These are phyloP conservation scores for Myxozyma melibiosi DNA, from an alignment of 805 yeast species.

Conservation along the genomic window DNA sequence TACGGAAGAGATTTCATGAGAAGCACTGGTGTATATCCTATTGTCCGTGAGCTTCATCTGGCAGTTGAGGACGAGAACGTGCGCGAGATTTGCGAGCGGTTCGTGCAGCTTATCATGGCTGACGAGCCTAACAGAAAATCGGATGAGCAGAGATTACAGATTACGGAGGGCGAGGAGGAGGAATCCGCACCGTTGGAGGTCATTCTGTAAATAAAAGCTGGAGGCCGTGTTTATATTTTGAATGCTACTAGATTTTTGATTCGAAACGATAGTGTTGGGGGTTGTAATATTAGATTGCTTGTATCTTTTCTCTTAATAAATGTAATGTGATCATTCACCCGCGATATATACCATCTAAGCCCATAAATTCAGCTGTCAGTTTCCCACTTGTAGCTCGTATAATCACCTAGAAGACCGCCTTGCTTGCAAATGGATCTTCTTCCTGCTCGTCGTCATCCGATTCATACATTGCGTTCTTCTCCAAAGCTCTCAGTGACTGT, in stretches of 20 bases:
- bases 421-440: slow-evolving; percentile 20
- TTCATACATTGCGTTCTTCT: slow-evolving; percentile 83
- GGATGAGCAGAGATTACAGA: slow-evolving; percentile 52
- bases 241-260: background rate
- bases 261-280: too few relatives aligned
- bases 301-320: too few relatives aligned
- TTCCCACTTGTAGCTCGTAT: background rate
- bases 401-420: slow-evolving; percentile 7
- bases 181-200: slow-evolving; percentile 22
- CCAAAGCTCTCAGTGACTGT: slow-evolving; percentile 80
- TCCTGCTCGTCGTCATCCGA: slow-evolving; percentile 75
- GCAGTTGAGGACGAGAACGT: slow-evolving; percentile 49
- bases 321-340: too few relatives aligned
- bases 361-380: background rate
- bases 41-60: slow-evolving; percentile 74
- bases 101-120: slow-evolving; percentile 84
- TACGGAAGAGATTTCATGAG: slow-evolving; percentile 75
- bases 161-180: slow-evolving; percentile 48
- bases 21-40: slow-evolving; percentile 78
- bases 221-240: background rate
- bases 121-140: slow-evolving; percentile 51
- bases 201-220: background rate
- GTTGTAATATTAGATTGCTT: too few relatives aligned
- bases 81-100: slow-evolving; percentile 72
- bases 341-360: background rate